Evolutionary conservation across 257 asterid genomes (phyloP), one percentile per base, ranked within the genome.

Genomic region (Leonotis leonurus): DNA sequence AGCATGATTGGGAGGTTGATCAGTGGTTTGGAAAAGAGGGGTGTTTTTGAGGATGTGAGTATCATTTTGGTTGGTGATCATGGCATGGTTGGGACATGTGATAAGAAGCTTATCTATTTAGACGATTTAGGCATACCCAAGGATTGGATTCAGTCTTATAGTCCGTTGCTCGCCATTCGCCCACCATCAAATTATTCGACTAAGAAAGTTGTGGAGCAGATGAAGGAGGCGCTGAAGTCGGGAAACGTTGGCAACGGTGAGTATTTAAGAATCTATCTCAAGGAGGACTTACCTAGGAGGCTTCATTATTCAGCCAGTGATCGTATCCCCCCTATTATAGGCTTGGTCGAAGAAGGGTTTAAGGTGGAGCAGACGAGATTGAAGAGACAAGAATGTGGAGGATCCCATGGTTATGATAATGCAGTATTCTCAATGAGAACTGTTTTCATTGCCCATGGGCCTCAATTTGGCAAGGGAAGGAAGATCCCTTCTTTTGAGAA

Each of bases 81-180:
- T 76, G 95, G 95, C 4, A 86, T 86, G 95, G 92, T 82, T 14
- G 87, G 89, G 6, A 86, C 92, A 0, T 86, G 95, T 37, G 95
- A 86, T 69, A 66, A 64, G 52, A 86, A 84, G 77, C 55, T 86
- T 69, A 80, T 86, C 21, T 80, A 70, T 73, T 68, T 86, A 10
- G 87, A 84, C 58, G 95, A 86, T 60, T 71, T 86, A 45, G 72
- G 73, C 4, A 78, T 86, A 51, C 83, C 89, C 0, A 73, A 78
- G 45, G 76, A 63, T 5, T 87, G 95, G 95, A 70, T 84, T 44
- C 84, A 80, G 25, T 84, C 83, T 0, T 82, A 80, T 56, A 72
- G 67, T 24, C 93, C 95, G 0, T 49, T 87, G 83, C 95, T 87
- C n/a, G 78, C 93, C 0, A 84, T 87, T 70, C 65, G 76, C 8